Base-by-base conservation (phyloP, 768 basidiomycete genomes). In the Boletus rufocinnamomeus region DNA sequence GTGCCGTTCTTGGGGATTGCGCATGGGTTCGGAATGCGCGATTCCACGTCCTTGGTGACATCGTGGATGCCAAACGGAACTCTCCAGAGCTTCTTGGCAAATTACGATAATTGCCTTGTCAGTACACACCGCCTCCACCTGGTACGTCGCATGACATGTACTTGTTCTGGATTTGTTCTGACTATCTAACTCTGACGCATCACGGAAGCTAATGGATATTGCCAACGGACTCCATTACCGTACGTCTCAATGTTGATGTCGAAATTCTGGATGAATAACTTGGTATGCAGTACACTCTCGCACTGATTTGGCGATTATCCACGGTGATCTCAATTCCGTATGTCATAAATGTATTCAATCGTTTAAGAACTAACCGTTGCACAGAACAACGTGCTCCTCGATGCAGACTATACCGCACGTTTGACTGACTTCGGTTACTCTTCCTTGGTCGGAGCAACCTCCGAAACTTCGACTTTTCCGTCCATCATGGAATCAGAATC, bases 391-490 rank as follows among this genome's bases (percentile, higher is more conserved):
- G 43, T 66, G 30, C 57, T 67, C 30, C 46, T 63, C 16, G 59
- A 62, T 19, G 61, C 32, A 41, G 30, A 57, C 3, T 63, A 72
- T 27, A 74, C 72, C 28, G 78, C 74, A 1, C 70, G 72, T n/a
- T 62, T 82, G 5, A 73, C 75, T 56, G 81, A 81, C 57, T 81
- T 79, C 56, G 80, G 80, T 4, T 28, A 67, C 44, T 68, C 71
- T 28, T 76, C 78, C 0, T 10, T 50, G 7, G 14, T 61, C 8
- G 59, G 43, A 6, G 35, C 32, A 21, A 54, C 27, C 6, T 30
- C 52, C 0, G 57, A 59, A 28, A 53, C 28, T 3, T 30, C 43
- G 13, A 28, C 25, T 9, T 48, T 43, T 25, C 58, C 59, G 54
- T 63, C 44, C 66, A 76, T 50, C 69, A 70, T 16, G 77, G 76